These are phyloP conservation scores for Umbilicus rupestris DNA, from an alignment of 164 flowering plant genomes.

Conservation along the genomic window DNA sequence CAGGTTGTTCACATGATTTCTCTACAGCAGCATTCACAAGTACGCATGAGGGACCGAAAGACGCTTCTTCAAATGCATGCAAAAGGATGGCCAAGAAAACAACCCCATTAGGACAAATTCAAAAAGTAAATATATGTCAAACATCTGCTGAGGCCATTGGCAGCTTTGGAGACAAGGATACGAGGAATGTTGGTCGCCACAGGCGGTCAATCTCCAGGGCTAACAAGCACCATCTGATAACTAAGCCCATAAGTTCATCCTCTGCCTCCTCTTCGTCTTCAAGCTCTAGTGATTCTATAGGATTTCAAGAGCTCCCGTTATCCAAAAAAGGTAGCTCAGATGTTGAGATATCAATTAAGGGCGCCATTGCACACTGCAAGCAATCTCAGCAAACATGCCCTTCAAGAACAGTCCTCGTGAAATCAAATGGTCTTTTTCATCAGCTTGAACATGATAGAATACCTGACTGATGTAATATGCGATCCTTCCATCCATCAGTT, in stretches of 20 bases:
- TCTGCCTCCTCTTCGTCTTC: conserved; percentile 34
- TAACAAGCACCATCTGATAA: conserved; percentile 33
- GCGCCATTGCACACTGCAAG: conserved; percentile 63
- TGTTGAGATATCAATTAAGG: conserved; percentile 44
- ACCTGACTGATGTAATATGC: conserved; percentile 8
- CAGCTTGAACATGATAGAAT: conserved; percentile 32
- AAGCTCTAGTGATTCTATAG: conserved; percentile 27
- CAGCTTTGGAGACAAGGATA: conserved; percentile 12
- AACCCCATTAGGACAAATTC: conserved; percentile 32
- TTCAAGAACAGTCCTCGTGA: conserved; percentile 27
- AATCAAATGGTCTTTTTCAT: conserved; percentile 20
- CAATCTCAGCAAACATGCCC: conserved; percentile 42
- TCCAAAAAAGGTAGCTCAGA: conserved; percentile 52
- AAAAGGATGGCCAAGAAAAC: conserved; percentile 15
- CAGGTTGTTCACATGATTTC: conserved; percentile 34
- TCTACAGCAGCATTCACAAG: conserved; percentile 15
- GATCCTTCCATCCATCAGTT: too few species aligned
- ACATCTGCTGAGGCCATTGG: conserved; percentile 3
- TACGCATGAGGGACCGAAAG: conserved; percentile 22
- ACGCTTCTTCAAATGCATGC: conserved; percentile 9
- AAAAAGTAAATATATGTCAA: conserved; percentile 12
- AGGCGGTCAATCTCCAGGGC: conserved; percentile 58
- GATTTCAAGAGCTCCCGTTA: conserved; percentile 23
- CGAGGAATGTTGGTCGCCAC: conserved; percentile 14
- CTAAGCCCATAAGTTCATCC: conserved; percentile 33